Evolutionary conservation across 805 yeast species (phyloP).

Genomic region (Metschnikowia picachoensis): DNA sequence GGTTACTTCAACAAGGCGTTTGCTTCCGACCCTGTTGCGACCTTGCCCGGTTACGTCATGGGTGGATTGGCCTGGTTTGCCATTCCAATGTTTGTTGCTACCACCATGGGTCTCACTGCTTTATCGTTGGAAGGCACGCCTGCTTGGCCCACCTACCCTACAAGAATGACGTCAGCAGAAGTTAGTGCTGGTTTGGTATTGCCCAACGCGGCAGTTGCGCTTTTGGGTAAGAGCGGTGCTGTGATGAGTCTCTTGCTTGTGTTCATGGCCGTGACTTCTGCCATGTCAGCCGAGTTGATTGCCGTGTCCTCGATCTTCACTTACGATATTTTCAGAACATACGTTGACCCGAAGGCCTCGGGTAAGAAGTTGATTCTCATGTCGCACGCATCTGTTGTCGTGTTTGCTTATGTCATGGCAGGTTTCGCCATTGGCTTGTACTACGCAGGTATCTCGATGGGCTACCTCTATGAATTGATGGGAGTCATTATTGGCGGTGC

Average conservation of each 20-base stretch:
- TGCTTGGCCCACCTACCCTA: conserved; percentile 77
- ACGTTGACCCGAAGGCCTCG: conserved; percentile 72
- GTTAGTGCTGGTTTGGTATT: conserved; percentile 78
- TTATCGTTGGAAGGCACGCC: conserved; percentile 67
- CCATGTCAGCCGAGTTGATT: conserved; percentile 87
- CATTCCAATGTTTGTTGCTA: conserved; percentile 76
- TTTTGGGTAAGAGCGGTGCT: conserved; percentile 86
- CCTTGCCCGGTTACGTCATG: conserved; percentile 80
- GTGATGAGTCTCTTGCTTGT: conserved; percentile 74
- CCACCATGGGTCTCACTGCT: conserved; percentile 85
- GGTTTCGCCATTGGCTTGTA: conserved; percentile 79
- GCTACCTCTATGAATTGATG: conserved; percentile 83
- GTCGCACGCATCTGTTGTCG: conserved; percentile 64
- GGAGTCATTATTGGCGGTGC: conserved; percentile 87
- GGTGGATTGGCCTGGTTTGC: conserved; percentile 94
- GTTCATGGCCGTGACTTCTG: conserved; percentile 91
- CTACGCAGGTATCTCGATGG: conserved; percentile 82
- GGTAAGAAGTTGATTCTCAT: conserved; percentile 68
- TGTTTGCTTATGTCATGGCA: conserved; percentile 61
- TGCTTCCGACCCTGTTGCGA: conserved; percentile 78
- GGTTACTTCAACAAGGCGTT: conserved; percentile 90
- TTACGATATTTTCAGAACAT: conserved; percentile 79
- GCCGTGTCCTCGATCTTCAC: conserved; percentile 84
- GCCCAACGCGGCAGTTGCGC: conserved; percentile 76
- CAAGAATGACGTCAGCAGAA: conserved; percentile 59